Evolutionary conservation across 1,284 basidiomycete genomes (phyloP).

Genomic region (Cystobasidium slooffiae): DNA sequence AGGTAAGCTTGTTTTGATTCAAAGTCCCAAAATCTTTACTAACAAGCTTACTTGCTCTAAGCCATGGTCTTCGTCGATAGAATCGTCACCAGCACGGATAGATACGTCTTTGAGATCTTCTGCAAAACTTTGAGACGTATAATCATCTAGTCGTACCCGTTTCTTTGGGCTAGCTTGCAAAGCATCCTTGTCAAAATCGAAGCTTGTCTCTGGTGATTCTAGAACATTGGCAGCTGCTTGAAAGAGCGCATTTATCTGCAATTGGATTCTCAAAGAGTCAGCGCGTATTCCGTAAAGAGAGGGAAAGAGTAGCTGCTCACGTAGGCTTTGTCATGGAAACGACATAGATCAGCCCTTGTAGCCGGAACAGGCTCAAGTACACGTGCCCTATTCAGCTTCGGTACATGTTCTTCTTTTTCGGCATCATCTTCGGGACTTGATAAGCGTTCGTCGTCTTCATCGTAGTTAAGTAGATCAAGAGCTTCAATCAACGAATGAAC

Average conservation of each 20-base stretch:
- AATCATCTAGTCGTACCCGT: neutral
- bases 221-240: neutral
- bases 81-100: no score
- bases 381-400: constrained; percentile 33
- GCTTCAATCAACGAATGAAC: constrained; percentile 74
- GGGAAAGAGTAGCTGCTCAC: constrained; percentile 45
- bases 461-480: constrained; percentile 63
- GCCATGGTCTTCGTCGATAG: neutral
- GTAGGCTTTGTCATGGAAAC: constrained; percentile 59
- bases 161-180: constrained; percentile 9
- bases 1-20: neutral
- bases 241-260: constrained; percentile 34
- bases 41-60: constrained; percentile 17
- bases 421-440: constrained; percentile 42
- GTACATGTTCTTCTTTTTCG: neutral
- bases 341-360: constrained; percentile 53
- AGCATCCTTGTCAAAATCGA: neutral
- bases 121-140: neutral
- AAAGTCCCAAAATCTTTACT: neutral
- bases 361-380: constrained; percentile 52
- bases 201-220: constrained; percentile 2
- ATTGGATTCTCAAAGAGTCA: neutral
- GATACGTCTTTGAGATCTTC: constrained; percentile 48
- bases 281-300: neutral
- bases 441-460: constrained; percentile 63